Evolutionary conservation across 2,329 filamentous ascomycete genomes (phyloP).

Genomic region (Epichloe festucae): DNA sequence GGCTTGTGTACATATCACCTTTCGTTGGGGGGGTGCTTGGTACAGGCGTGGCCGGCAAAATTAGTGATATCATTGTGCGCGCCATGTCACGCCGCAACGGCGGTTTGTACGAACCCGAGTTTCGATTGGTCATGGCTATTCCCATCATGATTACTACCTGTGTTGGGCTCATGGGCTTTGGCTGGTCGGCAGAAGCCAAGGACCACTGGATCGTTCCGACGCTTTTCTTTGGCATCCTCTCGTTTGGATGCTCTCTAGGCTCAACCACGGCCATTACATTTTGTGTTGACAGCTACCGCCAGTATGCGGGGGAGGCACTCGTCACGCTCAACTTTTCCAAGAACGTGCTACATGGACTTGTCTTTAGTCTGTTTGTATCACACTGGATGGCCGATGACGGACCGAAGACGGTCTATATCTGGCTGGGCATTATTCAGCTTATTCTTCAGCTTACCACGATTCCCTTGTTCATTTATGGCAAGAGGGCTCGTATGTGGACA

Average conservation of each 20-base stretch:
- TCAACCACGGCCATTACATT: conserved; percentile 90
- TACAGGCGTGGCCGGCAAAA: conserved; percentile 79
- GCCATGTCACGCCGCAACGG: conserved; percentile 75
- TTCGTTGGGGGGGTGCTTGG: conserved; percentile 82
- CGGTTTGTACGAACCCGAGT: conserved; percentile 93
- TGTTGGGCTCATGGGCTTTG: conserved; percentile 85
- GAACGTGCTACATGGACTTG: conserved; percentile 80
- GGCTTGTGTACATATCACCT: conserved; percentile 78
- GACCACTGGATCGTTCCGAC: conserved; percentile 87
- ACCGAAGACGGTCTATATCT: conserved; percentile 65
- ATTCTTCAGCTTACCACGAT: conserved; percentile 61
- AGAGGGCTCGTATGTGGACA: conserved; percentile 88
- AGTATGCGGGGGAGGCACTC: conserved; percentile 86
- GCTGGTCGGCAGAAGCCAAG: conserved; percentile 70
- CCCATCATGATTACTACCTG: conserved; percentile 68
- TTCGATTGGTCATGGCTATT: conserved; percentile 74
- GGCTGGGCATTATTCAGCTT: conserved; percentile 76
- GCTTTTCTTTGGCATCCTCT: conserved; percentile 81
- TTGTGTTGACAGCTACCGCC: conserved; percentile 81
- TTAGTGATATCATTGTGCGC: conserved; percentile 75
- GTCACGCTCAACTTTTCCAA: conserved; percentile 93
- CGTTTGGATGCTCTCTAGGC: conserved; percentile 82
- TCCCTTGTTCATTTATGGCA: conserved; percentile 91
- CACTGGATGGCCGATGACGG: conserved; percentile 69
- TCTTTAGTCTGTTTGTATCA: conserved; percentile 82